Base-by-base conservation (phyloP, 1,284 basidiomycete genomes). In the Apiotrichum gamsii region DNA sequence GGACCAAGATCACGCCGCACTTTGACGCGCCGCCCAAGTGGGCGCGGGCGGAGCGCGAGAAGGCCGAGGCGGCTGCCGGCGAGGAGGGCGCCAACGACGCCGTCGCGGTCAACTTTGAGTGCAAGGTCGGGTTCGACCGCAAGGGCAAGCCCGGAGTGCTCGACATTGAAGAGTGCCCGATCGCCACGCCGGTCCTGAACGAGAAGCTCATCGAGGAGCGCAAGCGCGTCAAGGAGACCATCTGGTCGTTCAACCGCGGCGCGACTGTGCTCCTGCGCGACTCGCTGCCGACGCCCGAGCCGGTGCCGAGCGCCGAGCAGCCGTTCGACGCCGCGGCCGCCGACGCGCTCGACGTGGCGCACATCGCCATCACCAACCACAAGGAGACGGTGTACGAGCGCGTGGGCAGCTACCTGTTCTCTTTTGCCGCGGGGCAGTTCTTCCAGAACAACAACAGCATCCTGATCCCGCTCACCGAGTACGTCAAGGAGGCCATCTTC, bases 401-500 rank as follows among this genome's bases (percentile, higher is more conserved):
- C 36, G 89, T 97, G 14, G 89, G 87, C 4, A 73, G 79, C 46
- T 83, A 78, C 69, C 73, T 85, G 39, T 96, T 98, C 70, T 84
- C 93, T 61, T 96, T 93, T 69, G 81, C 81, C 11, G 90, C 87
- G 1, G 83, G 85, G 34, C 84, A 85, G 5, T 97, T 97, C 76
- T 97, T 97, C 79, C 94, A 98, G 69, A 97, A 97, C 77, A 98
- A 98, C 77, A 94, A 94, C 67, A 83, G 85, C 16, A 88, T 96
- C 44, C 81, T 98, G 15, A 77, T 83, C 8, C 82, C 87, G 0
- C 79, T 98, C 40, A 85, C 89, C 8, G 71, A 80, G 50, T 90
- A 93, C 72, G 87, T 95, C 47, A 79, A 80, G 45, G 77, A 83
- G 33, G 81, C 84, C 38, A 82, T 90, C 60, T 82, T 85, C 63